Evolutionary conservation across 2,329 filamentous ascomycete species (phyloP).

Genomic region (Elsinoe arachidis): DNA sequence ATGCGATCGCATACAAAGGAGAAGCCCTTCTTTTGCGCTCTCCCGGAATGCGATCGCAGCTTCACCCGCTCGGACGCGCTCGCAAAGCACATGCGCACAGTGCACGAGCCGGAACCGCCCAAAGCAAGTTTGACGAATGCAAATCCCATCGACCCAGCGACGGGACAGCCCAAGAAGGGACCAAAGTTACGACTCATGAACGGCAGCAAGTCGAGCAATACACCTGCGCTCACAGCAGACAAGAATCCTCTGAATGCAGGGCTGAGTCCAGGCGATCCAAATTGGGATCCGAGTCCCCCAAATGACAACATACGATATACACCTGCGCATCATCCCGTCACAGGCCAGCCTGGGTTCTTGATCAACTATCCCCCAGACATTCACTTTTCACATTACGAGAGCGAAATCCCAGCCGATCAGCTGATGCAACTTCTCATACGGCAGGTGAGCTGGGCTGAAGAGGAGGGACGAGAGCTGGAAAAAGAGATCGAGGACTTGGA

Average conservation of each 20-base stretch:
- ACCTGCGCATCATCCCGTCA: slow-evolving; percentile 51
- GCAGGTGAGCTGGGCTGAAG: slow-evolving; percentile 64
- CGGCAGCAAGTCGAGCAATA: slow-evolving; percentile 25
- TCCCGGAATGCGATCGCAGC: slow-evolving; percentile 93
- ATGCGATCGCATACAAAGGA: slow-evolving; percentile 97
- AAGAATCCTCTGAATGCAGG: slow-evolving; percentile 13
- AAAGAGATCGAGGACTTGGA: slow-evolving; percentile 60
- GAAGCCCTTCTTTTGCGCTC: slow-evolving; percentile 94
- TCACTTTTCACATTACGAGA: slow-evolving; percentile 58
- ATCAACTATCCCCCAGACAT: slow-evolving; percentile 48
- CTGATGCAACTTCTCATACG: slow-evolving; percentile 55
- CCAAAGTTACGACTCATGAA: slow-evolving; percentile 36
- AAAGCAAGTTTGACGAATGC: slow-evolving; percentile 56
- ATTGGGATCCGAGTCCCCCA: slow-evolving; percentile 27
- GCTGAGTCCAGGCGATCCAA: slow-evolving; percentile 10
- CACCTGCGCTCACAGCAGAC: slow-evolving; percentile 5
- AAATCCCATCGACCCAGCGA: slow-evolving; percentile 46
- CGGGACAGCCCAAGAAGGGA: slow-evolving; percentile 30
- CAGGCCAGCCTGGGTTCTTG: slow-evolving; percentile 39
- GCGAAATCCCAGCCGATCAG: slow-evolving; percentile 55
- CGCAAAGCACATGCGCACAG: slow-evolving; percentile 96
- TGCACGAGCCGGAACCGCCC: slow-evolving; percentile 91
- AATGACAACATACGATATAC: slow-evolving; percentile 53
- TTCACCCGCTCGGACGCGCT: slow-evolving; percentile 94
- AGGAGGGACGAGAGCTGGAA: slow-evolving; percentile 55